Evolutionary conservation across 768 basidiomycete genomes (phyloP), one percentile per base, ranked within the genome.

Genomic region (Suillus cothurnatus): DNA sequence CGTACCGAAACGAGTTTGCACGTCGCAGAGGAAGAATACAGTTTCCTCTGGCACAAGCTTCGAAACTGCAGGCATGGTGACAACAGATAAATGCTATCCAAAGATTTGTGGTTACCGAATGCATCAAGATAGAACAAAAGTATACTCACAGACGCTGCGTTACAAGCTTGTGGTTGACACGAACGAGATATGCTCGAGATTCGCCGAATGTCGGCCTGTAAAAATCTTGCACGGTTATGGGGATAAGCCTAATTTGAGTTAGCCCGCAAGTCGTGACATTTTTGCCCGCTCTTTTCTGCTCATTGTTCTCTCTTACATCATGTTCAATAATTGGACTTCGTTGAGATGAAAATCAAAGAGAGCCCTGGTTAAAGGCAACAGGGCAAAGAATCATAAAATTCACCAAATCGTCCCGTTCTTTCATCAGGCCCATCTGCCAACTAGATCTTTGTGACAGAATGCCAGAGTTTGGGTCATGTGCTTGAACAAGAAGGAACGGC

Each of bases 21-120:
- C 77, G 75, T 97, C 95, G 74, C 95, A 97, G 32, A 94, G 79
- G 64, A 96, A 85, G 80, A 97, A 86, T 56, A 91, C 71, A 21
- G 86, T 78, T n/a, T 70, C 69, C 1, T 67, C 69, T 45, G 74
- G 88, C 77, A 68, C 77, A 71, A 76, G 77, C 63, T 71, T 81
- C n/a, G 70, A 70, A 43, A 74, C 80, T 71, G 47, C 45, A 32
- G 63, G 72, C 76, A 74, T 76, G 17, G 53, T 53, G 31, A 34
- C 32, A n/a, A n/a, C 21, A 23, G 36, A 19, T 59, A 15, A n/a
- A 26, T 17, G 39, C 26, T 19, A 28, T 41, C 21, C 3, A 38
- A 39, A 9, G 2, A 5, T 28, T 17, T 11, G 34, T n/a, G 23
- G 41, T 56, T 7, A 14, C 26, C n/a, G 19, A 2, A 52, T 28